Base-by-base conservation (phyloP, 2,329 filamentous ascomycete species). In the Colletotrichum abscissum region DNA sequence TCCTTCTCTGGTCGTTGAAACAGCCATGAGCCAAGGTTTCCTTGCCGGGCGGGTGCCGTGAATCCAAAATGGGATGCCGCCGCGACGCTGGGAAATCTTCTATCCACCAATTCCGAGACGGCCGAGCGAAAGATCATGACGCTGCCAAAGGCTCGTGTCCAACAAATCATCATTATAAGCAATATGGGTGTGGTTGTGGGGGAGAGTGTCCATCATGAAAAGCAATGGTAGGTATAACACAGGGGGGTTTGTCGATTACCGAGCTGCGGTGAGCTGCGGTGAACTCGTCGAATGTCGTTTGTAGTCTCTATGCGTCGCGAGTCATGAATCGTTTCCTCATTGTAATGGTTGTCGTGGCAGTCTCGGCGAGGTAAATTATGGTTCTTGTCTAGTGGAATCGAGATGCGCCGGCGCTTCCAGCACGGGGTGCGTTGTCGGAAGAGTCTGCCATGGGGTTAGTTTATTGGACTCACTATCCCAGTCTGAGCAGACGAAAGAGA, bases 371-470 rank as follows among this genome's bases (percentile, higher is more conserved):
- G 60, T 49, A 57, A 62, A 64, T 64, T 64, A 59, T n/a, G 46
- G 28, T 70, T 64, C 66, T 72, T 66, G 64, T 68, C 54, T 71
- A 74, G 63, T 74, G 76, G 72, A 74, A 76, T 66, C 69, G 72
- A 63, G 72, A 70, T 24, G 64, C 72, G 30, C 62, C 38, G 33
- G 33, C 80, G 52, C 81, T 79, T 35, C 79, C 81, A 22, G 83
- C 80, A 46, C 84, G 84, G 24, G 82, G 81, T 54, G 81, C 84
- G 60, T 82, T 85, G 66, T 86, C 84, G 16, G 84, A 86, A 22
- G 84, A 86, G 75, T 86, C 84, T 86, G 65, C 1, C 22, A 12
- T 4, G 19, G 42, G 28, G 12, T 19, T 35, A n/a, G 12, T 1
- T 38, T 11, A 19, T 49, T n/a, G 6, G 19, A 49, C 42, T 49